Percentiles rank a stretch among this genome's conserved stretches.
Evolutionary conservation across 2,329 filamentous ascomycete species (phyloP).

Genomic region (Colletotrichum cordylinicola): DNA sequence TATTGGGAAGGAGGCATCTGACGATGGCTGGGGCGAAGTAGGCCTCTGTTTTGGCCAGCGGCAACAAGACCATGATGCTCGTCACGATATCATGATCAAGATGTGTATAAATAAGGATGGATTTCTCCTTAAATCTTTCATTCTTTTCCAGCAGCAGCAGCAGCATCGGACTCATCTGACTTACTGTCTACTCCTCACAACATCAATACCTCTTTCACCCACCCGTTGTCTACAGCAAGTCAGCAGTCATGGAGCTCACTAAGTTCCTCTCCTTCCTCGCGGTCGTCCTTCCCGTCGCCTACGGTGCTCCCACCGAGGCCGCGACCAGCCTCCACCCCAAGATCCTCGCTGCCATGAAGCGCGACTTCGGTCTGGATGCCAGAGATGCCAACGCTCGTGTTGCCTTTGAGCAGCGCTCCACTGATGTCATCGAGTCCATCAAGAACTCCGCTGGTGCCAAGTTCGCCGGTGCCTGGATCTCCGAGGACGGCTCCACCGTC

Average conservation of each 20-base stretch:
- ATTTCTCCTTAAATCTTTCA: background rate
- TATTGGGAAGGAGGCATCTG: constrained; percentile 14
- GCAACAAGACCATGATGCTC: background rate
- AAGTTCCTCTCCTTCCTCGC: constrained; percentile 42
- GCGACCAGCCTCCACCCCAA: constrained; percentile 42
- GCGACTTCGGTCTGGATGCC: constrained; percentile 43
- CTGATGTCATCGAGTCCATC: constrained; percentile 41
- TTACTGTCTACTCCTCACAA: background rate
- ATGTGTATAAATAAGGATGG: constrained; percentile 2
- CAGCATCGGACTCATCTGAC: background rate
- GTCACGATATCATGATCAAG: background rate
- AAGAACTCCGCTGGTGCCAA: constrained; percentile 33
- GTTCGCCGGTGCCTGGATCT: constrained; percentile 44
- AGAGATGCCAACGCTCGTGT: constrained; percentile 42
- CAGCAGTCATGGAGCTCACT: constrained; percentile 40
- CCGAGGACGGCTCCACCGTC: constrained; percentile 36
- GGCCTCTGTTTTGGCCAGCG: background rate
- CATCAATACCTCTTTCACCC: background rate
- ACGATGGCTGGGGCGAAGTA: background rate
- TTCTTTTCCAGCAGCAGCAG: background rate
- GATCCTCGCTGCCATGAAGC: constrained; percentile 48
- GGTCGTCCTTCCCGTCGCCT: constrained; percentile 42
- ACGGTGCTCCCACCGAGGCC: constrained; percentile 41
- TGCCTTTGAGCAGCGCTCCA: constrained; percentile 38
- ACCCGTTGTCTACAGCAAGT: constrained; percentile 26